Base-by-base conservation (phyloP, 2,329 filamentous ascomycete species). In the Sporothrix globosa region DNA sequence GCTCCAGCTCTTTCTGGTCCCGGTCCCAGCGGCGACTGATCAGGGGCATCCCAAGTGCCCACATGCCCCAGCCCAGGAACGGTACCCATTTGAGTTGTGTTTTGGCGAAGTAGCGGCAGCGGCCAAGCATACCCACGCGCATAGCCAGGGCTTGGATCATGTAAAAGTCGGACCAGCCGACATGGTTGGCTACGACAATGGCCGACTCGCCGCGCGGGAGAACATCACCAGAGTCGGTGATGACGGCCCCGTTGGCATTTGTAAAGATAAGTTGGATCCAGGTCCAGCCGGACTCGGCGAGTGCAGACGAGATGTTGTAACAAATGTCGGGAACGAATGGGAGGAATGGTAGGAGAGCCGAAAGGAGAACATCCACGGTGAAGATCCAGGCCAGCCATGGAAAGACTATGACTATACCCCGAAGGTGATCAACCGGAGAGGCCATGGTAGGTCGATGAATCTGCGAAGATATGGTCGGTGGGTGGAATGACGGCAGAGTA, bases 31-130 rank as follows among this genome's bases (percentile, higher is more conserved):
- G 84, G 68, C 87, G 80, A 75, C 82, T 87, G 27, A 89, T 86
- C 78, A 90, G 81, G 7, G 87, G 87, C 86, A 90, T 88, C 2
- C 87, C 86, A 82, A 89, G 87, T 3, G 84, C 87, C 87, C 86
- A 88, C 46, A 90, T 80, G 1, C 86, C 88, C 87, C 87, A 89
- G 21, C 87, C 87, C 9, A 89, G 80, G 72, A 90, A 85, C 4
- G 87, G 87, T 14, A 90, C 84, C 78, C 83, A 82, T 72, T 83
- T 83, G 71, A 90, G 80, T 76, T 88, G 83, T 71, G 83, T 82
- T 78, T 89, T 90, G 70, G 87, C 85, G 76, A 90, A 89, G 81
- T 87, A 90, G 39, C 86, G 83, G 75, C 85, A 88, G 67, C 85
- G 81, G n/a, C 84, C 81, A 9, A 90, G 82, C 88, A 90, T 90